Evolutionary conservation across 345 rosid genomes (phyloP).

Genomic region (Cardiospermum halicacabum): DNA sequence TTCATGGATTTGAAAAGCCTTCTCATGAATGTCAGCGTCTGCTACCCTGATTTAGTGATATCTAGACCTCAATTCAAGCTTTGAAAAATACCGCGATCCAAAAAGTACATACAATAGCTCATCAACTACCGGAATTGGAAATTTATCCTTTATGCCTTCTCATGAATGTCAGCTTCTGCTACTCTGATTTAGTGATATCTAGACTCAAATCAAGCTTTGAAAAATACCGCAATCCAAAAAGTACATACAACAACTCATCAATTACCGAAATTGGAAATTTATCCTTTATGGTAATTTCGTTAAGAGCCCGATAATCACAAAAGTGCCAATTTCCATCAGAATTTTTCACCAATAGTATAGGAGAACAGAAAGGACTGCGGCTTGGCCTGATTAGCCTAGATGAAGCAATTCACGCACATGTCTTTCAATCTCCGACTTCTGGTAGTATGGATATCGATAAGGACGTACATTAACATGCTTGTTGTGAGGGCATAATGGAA

Average conservation of each 20-base stretch:
- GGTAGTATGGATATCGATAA: background rate
- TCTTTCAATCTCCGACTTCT: conserved; percentile 8
- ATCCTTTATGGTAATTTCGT: background rate
- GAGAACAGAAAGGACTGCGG: background rate
- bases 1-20: background rate
- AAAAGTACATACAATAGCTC: too few relatives aligned
- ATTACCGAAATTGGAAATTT: background rate
- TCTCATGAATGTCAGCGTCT: background rate
- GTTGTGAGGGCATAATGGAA: background rate
- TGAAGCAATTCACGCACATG: background rate
- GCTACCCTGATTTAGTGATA: background rate
- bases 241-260: background rate
- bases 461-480: background rate
- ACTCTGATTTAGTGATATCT: too few relatives aligned
- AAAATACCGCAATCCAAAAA: too few relatives aligned
- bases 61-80: background rate
- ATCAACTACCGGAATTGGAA: too few relatives aligned
- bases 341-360: background rate
- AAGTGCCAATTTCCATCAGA: background rate
- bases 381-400: background rate
- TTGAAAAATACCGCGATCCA: too few relatives aligned
- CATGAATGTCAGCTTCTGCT: background rate
- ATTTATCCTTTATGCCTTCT: too few relatives aligned
- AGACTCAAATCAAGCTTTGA: too few relatives aligned
- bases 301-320: too few relatives aligned